Percentiles rank a stretch among this genome's conserved stretches.
Conservation (phyloP, 768 basidiomycete genomes). For the Leucogyrophana mollusca region DNA sequence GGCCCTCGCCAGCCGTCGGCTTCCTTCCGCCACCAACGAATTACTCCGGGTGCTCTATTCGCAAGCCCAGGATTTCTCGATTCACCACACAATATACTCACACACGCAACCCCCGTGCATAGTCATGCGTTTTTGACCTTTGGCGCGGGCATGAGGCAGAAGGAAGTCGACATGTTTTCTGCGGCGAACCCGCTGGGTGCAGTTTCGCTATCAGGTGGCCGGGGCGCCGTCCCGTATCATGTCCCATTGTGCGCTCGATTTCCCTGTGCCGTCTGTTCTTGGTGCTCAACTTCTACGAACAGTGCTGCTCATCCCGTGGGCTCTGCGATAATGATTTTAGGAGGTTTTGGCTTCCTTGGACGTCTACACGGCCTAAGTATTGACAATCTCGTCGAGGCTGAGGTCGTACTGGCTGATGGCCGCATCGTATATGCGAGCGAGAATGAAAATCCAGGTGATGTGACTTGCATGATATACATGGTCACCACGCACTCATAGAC, state of each 20-base stretch:
- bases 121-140: constrained; percentile 81
- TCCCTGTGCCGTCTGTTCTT: constrained; percentile 5
- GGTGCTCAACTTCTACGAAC: constrained; percentile 3
- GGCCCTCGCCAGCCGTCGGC: constrained; percentile 21
- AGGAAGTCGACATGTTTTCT: constrained; percentile 78
- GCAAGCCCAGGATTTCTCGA: constrained; percentile 30
- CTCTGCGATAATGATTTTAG: constrained; percentile 77
- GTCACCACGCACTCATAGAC: not conserved
- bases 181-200: constrained; percentile 66
- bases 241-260: constrained; percentile 63
- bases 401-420: constrained; percentile 90
- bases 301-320: constrained; percentile 81
- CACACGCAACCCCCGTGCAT: constrained; percentile 59
- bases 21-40: constrained; percentile 17
- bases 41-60: constrained; percentile 32
- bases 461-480: not conserved
- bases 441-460: constrained; percentile 63
- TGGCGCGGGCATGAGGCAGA: constrained; percentile 82
- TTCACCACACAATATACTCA: constrained; percentile 39
- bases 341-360: constrained; percentile 88
- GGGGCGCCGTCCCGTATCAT: constrained; percentile 70
- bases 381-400: constrained; percentile 88
- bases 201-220: constrained; percentile 46
- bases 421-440: constrained; percentile 78
- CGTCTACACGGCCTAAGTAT: constrained; percentile 83